phyloP scores from a whole-genome alignment of 257 asterid species.

The Solanum medicagineum region DNA sequence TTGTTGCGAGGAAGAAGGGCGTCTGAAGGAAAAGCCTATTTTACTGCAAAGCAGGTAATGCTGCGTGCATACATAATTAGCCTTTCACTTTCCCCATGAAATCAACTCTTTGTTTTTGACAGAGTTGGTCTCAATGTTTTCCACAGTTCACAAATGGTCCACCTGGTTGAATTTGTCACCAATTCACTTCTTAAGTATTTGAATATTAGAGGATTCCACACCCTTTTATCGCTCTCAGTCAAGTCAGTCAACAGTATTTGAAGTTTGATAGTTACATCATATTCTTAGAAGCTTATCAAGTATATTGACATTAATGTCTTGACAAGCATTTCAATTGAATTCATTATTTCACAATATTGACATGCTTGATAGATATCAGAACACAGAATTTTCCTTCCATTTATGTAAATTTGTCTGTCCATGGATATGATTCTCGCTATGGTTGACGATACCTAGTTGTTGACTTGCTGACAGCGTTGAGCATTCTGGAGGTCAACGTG shows the following conservation, averaged over 20 bases:
- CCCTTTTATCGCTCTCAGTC: background rate
- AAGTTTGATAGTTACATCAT: background rate
- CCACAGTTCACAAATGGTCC: background rate
- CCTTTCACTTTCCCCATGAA: background rate
- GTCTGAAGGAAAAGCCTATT: constrained; percentile 84
- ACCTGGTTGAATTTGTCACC: background rate
- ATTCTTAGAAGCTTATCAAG: background rate
- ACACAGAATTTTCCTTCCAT: background rate
- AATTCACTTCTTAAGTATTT: background rate
- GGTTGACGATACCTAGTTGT: background rate
- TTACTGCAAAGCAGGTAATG: constrained; percentile 84
- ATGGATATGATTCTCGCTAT: background rate
- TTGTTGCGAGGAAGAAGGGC: constrained; percentile 97
- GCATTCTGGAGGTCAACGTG: constrained; percentile 97
- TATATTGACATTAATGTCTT: background rate
- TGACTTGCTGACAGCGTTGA: constrained; percentile 48
- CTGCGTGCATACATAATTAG: background rate
- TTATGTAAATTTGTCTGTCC: background rate
- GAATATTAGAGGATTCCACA: background rate
- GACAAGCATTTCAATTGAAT: background rate
- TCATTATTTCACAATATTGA: background rate
- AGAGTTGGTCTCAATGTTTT: background rate
- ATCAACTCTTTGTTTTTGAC: background rate
- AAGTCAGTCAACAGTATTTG: background rate
- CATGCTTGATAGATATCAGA: background rate